Evolutionary conservation across 257 asterid genomes (phyloP).

Genomic region (Petrea volubilis): DNA sequence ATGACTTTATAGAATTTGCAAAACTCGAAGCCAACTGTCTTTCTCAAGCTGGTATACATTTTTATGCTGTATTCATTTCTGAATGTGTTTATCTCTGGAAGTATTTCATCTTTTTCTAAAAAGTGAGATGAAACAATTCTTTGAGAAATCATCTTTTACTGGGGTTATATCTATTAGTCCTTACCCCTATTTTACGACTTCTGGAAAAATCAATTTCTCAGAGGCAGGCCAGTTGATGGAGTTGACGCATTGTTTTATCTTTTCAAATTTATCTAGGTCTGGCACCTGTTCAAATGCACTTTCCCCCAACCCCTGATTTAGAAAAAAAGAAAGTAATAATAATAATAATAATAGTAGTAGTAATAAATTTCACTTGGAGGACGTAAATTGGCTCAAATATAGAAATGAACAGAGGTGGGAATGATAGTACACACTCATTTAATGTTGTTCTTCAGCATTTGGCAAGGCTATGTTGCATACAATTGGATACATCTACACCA

Average conservation of each 20-base stretch:
- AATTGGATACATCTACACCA: conserved; percentile 78
- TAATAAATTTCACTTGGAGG: too few species aligned
- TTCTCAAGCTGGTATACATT: conserved; percentile 60
- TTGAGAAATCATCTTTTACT: not conserved
- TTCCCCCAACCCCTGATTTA: too few species aligned
- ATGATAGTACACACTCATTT: not conserved
- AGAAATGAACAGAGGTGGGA: not conserved
- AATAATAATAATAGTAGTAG: too few species aligned
- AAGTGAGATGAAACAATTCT: conserved; percentile 3
- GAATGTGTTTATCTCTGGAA: not conserved
- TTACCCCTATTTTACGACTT: not conserved
- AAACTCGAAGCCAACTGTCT: conserved; percentile 65
- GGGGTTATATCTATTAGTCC: not conserved
- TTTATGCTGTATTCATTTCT: not conserved
- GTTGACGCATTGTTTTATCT: too few species aligned
- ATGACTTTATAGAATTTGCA: conserved; percentile 64
- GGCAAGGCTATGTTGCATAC: conserved; percentile 87
- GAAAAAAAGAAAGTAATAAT: too few species aligned
- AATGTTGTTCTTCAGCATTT: conserved; percentile 57
- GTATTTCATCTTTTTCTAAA: not conserved
- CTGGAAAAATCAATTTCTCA: not conserved
- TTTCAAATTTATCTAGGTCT: too few species aligned
- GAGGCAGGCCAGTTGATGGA: too few species aligned
- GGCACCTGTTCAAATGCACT: too few species aligned
- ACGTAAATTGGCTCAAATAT: too few species aligned